Conservation (phyloP, 177 flowering plant genomes). For the Vitis hybrid region DNA sequence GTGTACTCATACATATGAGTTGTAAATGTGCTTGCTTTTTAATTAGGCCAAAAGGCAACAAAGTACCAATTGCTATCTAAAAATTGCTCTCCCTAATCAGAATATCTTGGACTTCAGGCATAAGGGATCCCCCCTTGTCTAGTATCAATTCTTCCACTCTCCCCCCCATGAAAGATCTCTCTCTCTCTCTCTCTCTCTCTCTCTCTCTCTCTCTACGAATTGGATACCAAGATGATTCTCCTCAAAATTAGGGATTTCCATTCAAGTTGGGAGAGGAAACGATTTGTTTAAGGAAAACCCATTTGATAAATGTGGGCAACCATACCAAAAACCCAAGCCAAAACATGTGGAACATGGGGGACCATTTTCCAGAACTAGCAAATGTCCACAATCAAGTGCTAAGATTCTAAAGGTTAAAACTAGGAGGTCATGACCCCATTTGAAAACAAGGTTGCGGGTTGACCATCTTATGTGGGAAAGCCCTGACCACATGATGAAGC, state of each 20-base stretch:
- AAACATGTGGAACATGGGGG: slow-evolving; percentile 1
- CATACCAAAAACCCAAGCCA: neutral
- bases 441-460: neutral
- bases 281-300: neutral
- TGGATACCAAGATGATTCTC: neutral
- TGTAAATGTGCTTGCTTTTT: neutral
- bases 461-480: neutral
- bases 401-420: neutral
- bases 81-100: neutral
- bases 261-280: neutral
- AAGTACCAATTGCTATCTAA: neutral
- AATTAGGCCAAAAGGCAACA: neutral
- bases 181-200: neutral
- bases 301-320: neutral
- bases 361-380: slow-evolving; percentile 1
- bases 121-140: slow-evolving; percentile 2
- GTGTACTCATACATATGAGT: neutral
- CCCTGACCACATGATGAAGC: slow-evolving; percentile 6
- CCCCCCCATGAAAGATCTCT: neutral
- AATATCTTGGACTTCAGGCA: slow-evolving; percentile 2
- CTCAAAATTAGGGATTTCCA: slow-evolving; percentile 11
- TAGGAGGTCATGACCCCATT: neutral
- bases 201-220: neutral
- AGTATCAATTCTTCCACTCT: neutral
- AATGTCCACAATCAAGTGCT: neutral